A percentile compares a stretch with the other conserved stretches of the same genome.
These are phyloP conservation scores for Saprolegnia diclina DNA, from an alignment of 352 stramenopile species.

Conservation along the genomic window DNA sequence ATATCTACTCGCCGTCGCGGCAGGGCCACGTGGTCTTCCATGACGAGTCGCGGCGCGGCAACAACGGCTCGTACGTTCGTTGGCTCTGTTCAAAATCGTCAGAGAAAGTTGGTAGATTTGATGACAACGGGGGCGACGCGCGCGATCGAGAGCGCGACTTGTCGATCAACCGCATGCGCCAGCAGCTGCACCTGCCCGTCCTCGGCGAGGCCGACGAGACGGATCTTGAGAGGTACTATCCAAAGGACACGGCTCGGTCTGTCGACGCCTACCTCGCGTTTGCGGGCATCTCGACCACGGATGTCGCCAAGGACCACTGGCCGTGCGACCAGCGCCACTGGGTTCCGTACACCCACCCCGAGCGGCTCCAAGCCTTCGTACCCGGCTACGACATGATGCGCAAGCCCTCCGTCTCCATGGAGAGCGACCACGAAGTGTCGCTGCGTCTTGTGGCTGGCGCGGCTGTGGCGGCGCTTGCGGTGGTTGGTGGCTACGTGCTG, in stretches of 20 bases:
- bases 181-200: not conserved
- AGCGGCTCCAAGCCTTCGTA: slow-evolving; percentile 3
- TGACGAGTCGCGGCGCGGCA: slow-evolving; percentile 42
- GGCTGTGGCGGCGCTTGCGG: too few relatives aligned
- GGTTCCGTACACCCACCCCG: slow-evolving; percentile 20
- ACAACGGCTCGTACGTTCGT: slow-evolving; percentile 5
- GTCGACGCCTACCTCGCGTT: slow-evolving; percentile 22
- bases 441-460: too few relatives aligned
- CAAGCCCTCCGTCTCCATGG: not conserved
- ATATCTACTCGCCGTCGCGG: slow-evolving; percentile 29
- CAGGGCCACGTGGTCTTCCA: slow-evolving; percentile 47
- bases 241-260: not conserved
- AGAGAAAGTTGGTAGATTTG: slow-evolving; percentile 19
- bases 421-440: too few relatives aligned
- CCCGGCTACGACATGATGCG: not conserved
- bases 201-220: not conserved
- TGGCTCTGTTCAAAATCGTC: slow-evolving; percentile 28
- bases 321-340: slow-evolving; percentile 24
- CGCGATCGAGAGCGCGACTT: not conserved
- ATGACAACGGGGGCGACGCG: slow-evolving; percentile 2
- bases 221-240: slow-evolving; percentile 18
- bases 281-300: slow-evolving; percentile 10
- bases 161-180: slow-evolving; percentile 9
- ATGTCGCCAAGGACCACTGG: not conserved
- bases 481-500: too few relatives aligned